phyloP scores from a whole-genome alignment of 2,329 filamentous ascomycete species.

The Beauveria caledonica region DNA sequence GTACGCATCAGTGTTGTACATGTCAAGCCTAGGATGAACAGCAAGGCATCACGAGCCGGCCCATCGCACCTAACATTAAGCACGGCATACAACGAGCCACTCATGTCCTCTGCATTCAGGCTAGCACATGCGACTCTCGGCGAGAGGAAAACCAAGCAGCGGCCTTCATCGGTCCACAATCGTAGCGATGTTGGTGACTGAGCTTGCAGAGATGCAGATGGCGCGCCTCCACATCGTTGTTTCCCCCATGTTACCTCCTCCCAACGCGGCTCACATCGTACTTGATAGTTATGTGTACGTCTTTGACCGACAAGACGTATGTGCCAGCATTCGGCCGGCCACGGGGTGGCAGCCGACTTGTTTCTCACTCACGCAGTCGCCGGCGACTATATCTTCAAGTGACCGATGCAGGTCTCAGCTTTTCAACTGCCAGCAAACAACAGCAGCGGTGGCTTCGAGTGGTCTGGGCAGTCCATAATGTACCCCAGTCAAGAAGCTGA shows the following conservation, averaged over 20 bases:
- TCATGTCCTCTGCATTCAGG: neutral
- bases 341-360: neutral
- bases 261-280: neutral
- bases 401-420: neutral
- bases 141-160: neutral
- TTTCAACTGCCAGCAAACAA: neutral
- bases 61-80: neutral
- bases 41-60: neutral
- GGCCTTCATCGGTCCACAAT: neutral
- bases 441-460: neutral
- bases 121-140: neutral
- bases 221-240: conserved; percentile 5
- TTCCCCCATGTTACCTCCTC: neutral
- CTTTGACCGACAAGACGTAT: neutral
- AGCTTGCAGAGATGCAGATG: conserved; percentile 2
- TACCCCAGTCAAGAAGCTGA: neutral
- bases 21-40: neutral
- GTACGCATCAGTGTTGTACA: neutral
- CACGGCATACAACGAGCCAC: neutral
- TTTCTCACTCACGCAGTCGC: neutral
- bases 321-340: neutral
- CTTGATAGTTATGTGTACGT: neutral
- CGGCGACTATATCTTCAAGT: neutral
- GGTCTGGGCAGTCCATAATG: neutral
- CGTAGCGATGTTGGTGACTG: conserved; percentile 3